phyloP scores from a whole-genome alignment of 1,284 basidiomycete species.

The Cutaneotrichosporon sp. region DNA sequence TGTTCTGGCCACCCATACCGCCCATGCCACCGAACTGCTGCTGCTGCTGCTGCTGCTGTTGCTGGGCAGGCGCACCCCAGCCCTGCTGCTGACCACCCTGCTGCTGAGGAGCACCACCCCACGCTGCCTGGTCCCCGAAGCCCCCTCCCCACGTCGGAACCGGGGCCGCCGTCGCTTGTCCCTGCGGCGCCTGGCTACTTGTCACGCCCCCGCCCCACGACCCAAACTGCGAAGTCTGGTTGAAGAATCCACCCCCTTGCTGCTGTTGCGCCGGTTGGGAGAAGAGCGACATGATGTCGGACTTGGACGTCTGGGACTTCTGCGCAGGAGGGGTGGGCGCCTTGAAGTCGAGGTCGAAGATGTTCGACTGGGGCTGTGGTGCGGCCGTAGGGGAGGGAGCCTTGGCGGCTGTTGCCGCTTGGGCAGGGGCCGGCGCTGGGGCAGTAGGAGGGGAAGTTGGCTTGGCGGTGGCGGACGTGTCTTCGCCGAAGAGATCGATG shows the following conservation, averaged over 20 bases:
- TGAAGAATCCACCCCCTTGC: slow-evolving; percentile 23
- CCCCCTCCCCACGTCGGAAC: slow-evolving; percentile 28
- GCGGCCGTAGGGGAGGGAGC: slow-evolving; percentile 19
- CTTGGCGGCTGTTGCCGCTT: slow-evolving; percentile 19
- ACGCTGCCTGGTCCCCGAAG: slow-evolving; percentile 36
- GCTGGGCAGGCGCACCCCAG: too few relatives aligned
- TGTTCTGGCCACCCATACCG: slow-evolving; percentile 3
- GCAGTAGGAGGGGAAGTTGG: slow-evolving; percentile 20
- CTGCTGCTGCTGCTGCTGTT: slow-evolving; percentile 1
- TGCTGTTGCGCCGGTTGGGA: slow-evolving; percentile 17
- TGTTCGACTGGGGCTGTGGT: slow-evolving; percentile 21
- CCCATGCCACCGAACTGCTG: slow-evolving; percentile 5
- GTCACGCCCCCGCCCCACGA: slow-evolving; percentile 41
- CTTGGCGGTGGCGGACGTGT: slow-evolving; percentile 14
- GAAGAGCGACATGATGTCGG: slow-evolving; percentile 51
- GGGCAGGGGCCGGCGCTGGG: slow-evolving; percentile 4
- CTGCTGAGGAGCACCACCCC: slow-evolving; percentile 24
- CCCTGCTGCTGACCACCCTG: slow-evolving; percentile 6
- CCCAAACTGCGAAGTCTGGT: slow-evolving; percentile 21
- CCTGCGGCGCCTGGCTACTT: slow-evolving; percentile 23
- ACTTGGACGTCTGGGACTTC: slow-evolving; percentile 23
- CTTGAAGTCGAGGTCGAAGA: slow-evolving; percentile 51
- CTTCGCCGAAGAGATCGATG: slow-evolving; percentile 37
- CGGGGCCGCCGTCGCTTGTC: slow-evolving; percentile 19
- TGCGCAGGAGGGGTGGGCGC: slow-evolving; percentile 33